These are phyloP conservation scores for Tagetes erecta DNA, from an alignment of 129 eudicot genomes.

Conservation along the genomic window DNA sequence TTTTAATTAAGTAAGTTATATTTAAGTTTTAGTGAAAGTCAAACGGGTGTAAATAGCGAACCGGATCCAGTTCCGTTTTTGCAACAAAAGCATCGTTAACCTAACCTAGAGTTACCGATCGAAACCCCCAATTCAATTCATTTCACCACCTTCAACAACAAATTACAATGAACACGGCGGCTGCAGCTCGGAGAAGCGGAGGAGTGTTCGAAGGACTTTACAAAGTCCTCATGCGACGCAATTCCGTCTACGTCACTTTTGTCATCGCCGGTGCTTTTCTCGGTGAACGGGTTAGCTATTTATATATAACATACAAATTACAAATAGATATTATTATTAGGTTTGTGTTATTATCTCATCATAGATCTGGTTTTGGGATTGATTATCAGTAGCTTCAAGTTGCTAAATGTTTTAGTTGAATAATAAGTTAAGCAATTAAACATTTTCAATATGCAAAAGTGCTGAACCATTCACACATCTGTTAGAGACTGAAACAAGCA, in stretches of 20 bases:
- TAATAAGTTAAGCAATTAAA: not conserved
- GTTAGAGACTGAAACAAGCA: no score
- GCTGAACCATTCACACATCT: no score
- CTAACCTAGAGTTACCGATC: not conserved
- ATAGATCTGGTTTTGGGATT: constrained; percentile 17
- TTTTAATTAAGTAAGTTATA: no score
- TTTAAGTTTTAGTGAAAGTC: no score
- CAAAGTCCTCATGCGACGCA: constrained; percentile 79
- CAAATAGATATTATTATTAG: not conserved
- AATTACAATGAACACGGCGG: constrained; percentile 47
- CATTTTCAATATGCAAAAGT: not conserved
- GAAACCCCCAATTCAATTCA: not conserved
- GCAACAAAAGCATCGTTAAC: constrained; percentile 17
- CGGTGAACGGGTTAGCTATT: constrained; percentile 70
- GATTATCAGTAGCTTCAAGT: not conserved
- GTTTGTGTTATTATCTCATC: not conserved
- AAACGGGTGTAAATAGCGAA: no score
- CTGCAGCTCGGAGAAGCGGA: constrained; percentile 47
- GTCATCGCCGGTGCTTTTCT: constrained; percentile 82
- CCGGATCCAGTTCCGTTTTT: not conserved
- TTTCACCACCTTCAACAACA: constrained; percentile 2
- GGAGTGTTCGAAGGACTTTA: constrained; percentile 68
- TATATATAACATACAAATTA: no score
- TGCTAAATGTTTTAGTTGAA: not conserved
- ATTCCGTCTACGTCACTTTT: constrained; percentile 79